Evolutionary conservation across 257 asterid genomes (phyloP).

Genomic region (Jasminum sambac): DNA sequence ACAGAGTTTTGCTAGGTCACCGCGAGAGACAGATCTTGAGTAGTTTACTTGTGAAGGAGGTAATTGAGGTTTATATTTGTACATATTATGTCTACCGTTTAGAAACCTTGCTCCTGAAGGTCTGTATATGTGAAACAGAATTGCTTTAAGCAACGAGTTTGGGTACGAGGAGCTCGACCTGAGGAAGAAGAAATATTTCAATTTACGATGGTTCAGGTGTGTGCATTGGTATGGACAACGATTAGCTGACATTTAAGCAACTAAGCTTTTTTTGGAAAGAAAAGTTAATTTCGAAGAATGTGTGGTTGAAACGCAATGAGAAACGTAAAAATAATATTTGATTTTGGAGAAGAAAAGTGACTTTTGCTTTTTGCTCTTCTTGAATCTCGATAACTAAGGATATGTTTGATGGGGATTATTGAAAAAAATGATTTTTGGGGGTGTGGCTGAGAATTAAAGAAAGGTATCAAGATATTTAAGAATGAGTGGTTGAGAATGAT

Average conservation of each 20-base stretch:
- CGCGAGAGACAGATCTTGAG: slow-evolving; percentile 83
- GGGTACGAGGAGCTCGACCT: slow-evolving; percentile 88
- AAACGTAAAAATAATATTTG: too few species aligned
- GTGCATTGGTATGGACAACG: slow-evolving; percentile 16
- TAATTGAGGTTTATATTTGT: slow-evolving; percentile 27
- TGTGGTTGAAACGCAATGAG: too few species aligned
- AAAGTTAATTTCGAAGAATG: too few species aligned
- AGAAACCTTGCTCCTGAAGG: slow-evolving; percentile 15
- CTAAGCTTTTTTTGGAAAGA: too few species aligned
- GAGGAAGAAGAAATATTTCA: slow-evolving; percentile 89
- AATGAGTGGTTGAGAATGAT: too few species aligned
- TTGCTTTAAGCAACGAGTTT: slow-evolving; percentile 74
- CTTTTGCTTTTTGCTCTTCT: too few species aligned
- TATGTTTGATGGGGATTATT: too few species aligned
- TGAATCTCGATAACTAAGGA: too few species aligned
- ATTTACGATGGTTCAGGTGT: slow-evolving; percentile 84
- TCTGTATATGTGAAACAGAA: slow-evolving; percentile 43
- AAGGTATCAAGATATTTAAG: too few species aligned
- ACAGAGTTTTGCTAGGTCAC: slow-evolving; percentile 84
- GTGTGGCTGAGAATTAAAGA: too few species aligned
- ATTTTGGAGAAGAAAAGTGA: too few species aligned
- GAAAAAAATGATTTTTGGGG: too few species aligned
- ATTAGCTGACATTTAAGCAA: background rate
- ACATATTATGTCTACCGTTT: background rate
- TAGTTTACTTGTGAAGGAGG: slow-evolving; percentile 82